These are phyloP conservation scores for Scutellaria galericulata DNA, from an alignment of 257 asterid genomes.

Conservation along the genomic window DNA sequence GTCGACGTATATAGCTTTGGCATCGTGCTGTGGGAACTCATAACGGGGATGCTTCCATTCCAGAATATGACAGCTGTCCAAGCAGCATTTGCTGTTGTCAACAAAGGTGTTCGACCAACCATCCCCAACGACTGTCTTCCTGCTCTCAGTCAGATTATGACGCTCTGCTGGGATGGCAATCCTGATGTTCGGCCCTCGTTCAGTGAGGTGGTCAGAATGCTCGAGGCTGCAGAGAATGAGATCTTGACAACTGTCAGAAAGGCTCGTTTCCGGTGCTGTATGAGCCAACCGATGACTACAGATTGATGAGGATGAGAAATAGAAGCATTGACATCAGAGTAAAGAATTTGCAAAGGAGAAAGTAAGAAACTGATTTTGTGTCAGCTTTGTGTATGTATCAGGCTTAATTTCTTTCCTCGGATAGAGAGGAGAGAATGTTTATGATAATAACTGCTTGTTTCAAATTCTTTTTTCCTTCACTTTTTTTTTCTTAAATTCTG, in stretches of 20 bases:
- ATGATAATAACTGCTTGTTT: conserved; percentile 58
- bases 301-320: conserved; percentile 54
- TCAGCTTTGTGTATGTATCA: conserved; percentile 65
- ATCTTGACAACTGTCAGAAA: conserved; percentile 84
- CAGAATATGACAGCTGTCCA: conserved; percentile 99
- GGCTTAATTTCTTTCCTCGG: conserved; percentile 58
- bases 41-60: conserved; percentile 98
- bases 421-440: conserved; percentile 48
- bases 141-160: conserved; percentile 82
- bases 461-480: conserved; percentile 38
- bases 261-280: conserved; percentile 99
- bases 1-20: conserved; percentile 98
- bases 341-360: conserved; percentile 28
- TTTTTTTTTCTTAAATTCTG: conserved; percentile 28
- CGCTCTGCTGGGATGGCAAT: conserved; percentile 88
- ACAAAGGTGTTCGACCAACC: conserved; percentile 89
- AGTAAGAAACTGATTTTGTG: conserved; percentile 41
- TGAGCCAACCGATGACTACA: conserved; percentile 80
- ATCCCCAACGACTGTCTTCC: conserved; percentile 82
- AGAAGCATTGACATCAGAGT: conserved; percentile 11
- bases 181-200: conserved; percentile 91
- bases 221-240: conserved; percentile 89
- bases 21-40: conserved; percentile 95
- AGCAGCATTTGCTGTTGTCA: conserved; percentile 97
- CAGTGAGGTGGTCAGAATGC: conserved; percentile 81